phyloP scores from a whole-genome alignment of 208 protist genomes.

The Phytomonas francai region DNA sequence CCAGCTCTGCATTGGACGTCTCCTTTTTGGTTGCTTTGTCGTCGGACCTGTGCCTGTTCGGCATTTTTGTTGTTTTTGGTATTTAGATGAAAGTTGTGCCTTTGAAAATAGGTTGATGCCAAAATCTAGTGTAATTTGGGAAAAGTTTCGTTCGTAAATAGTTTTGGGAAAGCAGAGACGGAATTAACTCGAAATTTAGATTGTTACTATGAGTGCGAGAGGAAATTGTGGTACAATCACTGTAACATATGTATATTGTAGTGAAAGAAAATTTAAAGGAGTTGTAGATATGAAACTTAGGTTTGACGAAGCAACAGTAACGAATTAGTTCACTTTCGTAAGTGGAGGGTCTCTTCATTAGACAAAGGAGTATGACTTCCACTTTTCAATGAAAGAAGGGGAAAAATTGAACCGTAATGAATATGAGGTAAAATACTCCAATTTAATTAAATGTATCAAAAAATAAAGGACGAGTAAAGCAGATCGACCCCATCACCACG shows the following conservation, averaged over 20 bases:
- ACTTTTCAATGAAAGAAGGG: constrained; percentile 8
- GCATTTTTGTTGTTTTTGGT: constrained; percentile 9
- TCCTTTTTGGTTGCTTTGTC: not conserved
- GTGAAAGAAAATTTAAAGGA: constrained; percentile 10
- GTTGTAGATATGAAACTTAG: no score
- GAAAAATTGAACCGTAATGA: constrained; percentile 5
- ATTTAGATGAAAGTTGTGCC: not conserved
- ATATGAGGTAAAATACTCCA: constrained; percentile 2
- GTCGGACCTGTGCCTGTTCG: constrained; percentile 4
- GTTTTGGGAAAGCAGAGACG: no score
- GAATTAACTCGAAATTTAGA: no score
- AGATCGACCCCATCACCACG: no score
- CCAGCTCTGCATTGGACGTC: not conserved
- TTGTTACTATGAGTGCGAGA: no score
- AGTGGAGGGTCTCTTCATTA: no score
- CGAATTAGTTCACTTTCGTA: no score
- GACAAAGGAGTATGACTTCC: not conserved
- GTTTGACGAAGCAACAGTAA: no score
- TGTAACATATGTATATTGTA: not conserved
- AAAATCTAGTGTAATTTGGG: no score
- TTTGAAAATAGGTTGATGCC: no score
- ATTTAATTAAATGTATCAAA: not conserved
- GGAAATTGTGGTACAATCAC: not conserved
- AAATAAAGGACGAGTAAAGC: not conserved
- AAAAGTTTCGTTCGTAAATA: no score